A percentile compares a stretch with the other conserved stretches of the same genome.
Conservation (phyloP, 768 basidiomycete species). For the Hygrophoropsis aurantiaca region DNA sequence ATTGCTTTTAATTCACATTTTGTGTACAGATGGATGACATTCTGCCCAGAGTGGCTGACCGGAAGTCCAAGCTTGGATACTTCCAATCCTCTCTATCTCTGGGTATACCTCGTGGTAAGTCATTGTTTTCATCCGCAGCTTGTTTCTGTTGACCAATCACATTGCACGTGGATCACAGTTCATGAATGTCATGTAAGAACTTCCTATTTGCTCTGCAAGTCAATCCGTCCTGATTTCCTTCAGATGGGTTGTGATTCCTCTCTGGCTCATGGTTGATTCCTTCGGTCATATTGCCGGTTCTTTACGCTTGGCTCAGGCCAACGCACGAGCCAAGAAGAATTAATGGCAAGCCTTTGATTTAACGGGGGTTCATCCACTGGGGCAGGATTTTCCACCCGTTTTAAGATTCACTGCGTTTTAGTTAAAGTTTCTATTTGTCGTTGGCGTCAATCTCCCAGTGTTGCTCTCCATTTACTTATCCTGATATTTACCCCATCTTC, state of each 20-base stretch:
- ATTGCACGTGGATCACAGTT: slow-evolving; percentile 43
- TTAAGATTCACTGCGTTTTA: too few species aligned
- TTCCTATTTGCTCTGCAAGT: background rate
- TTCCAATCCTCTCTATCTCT: slow-evolving; percentile 68
- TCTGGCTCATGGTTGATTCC: slow-evolving; percentile 77
- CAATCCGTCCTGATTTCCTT: slow-evolving; percentile 2
- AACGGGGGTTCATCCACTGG: too few species aligned
- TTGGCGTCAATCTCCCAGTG: too few species aligned
- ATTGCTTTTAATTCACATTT: background rate
- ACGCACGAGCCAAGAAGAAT: slow-evolving; percentile 35
- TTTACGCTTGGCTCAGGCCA: slow-evolving; percentile 43
- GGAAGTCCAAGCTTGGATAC: slow-evolving; percentile 72
- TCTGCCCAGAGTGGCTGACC: slow-evolving; percentile 83
- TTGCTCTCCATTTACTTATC: too few species aligned
- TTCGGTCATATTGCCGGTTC: slow-evolving; percentile 67
- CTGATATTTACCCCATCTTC: too few species aligned
- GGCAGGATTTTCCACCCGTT: too few species aligned
- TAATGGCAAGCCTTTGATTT: slow-evolving; percentile 9
- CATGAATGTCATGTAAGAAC: slow-evolving; percentile 74
- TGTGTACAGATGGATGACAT: slow-evolving; percentile 81
- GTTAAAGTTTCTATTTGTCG: too few species aligned
- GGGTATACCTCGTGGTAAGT: slow-evolving; percentile 80
- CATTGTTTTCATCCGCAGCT: too few species aligned
- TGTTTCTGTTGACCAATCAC: background rate
- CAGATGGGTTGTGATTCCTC: slow-evolving; percentile 80